Base-by-base conservation (phyloP, 2,329 filamentous ascomycete genomes). In the Colletotrichum sp. region DNA sequence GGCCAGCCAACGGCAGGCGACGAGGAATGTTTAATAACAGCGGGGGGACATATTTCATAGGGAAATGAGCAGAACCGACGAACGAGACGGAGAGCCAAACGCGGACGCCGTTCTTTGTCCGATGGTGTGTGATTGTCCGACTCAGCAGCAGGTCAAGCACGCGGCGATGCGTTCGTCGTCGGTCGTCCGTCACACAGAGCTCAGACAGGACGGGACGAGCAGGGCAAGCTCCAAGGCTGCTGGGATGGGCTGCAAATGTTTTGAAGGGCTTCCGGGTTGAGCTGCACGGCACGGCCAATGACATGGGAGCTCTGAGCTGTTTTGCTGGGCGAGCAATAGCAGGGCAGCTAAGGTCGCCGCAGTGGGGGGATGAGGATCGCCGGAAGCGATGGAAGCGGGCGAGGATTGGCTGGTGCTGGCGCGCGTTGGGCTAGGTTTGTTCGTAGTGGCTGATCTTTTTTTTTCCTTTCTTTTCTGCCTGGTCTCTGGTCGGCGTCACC, bases 291-390 rank as follows among this genome's bases (percentile, higher is more conserved):
- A 34, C 39, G 36, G 49, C 62, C 69, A 72, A 69, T 62, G 52
- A 67, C n/a, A 36, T 28, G n/a, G 26, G 8, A 55, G 32, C 26
- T 52, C 32, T 60, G 12, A 55, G 32, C 26, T 52, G n/a, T 49
- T 24, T 21, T 57, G 59, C 59, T n/a, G 39, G 57, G 32, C 39
- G 59, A 32, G 32, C 34, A 39, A 28, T 52, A 67, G 36, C 55
- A 65, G 65, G 64, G 49, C 71, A 69, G 62, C 34, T 62, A 69
- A 69, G 64, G 73, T 73, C 18, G 32, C 63, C 63, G 63, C 39
- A 59, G 73, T 72, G 69, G 73, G 68, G 72, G 62, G 70, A 36
- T 69, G 64, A 73, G 26, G 64, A 73, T 76, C 70, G 74, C 74
- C 74, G 74, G 70, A 73, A 73, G 57, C 73, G 62, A 67, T 66